Base-by-base conservation (phyloP, 768 basidiomycete species). In the Russula griseocarnosa region DNA sequence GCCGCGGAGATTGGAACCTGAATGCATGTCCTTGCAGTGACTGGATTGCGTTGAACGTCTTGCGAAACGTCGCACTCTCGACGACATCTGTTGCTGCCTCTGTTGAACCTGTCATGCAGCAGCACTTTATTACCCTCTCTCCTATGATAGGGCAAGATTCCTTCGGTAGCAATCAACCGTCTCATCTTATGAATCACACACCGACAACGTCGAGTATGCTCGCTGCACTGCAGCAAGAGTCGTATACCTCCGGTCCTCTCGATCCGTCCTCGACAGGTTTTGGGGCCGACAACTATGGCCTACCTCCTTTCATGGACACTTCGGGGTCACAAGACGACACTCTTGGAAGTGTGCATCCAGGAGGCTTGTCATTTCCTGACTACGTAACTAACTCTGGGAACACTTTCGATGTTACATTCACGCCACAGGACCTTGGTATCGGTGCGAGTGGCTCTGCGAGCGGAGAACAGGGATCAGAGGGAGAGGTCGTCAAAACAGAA, bases 161-260 rank as follows among this genome's bases (percentile, higher is more conserved):
- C 71, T 93, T 92, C 57, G 69, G 73, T 69, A 81, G 81, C 63
- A 70, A 80, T 42, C 79, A 87, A 20, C 50, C 70, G 14, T 76
- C 76, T 61, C 82, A 82, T 58, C 73, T 84, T 70, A 88, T 92
- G 86, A 82, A 80, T 20, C 86, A 91, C 72, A 90, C 90, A 22
- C 91, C 92, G 9, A 93, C 91, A 7, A 92, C 90, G 30, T 91
- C 90, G 62, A 92, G 88, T 75, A 93, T 94, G 92, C 82, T 93
- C 68, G 92, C 92, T 42, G 90, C 90, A 11, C 79, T 94, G 69
- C 90, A 92, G 72, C 84, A 86, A 54, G 90, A 91, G 62, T 72
- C 86, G 26, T 92, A 88, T 76, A 81, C 84, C 24, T 67, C 82
- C 36, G 82, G 83, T 62, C 78, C 87, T 59, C 78, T 91, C 69